phyloP scores from a whole-genome alignment of 2,329 filamentous ascomycete genomes.

The Pseudogymnoascus sp. region DNA sequence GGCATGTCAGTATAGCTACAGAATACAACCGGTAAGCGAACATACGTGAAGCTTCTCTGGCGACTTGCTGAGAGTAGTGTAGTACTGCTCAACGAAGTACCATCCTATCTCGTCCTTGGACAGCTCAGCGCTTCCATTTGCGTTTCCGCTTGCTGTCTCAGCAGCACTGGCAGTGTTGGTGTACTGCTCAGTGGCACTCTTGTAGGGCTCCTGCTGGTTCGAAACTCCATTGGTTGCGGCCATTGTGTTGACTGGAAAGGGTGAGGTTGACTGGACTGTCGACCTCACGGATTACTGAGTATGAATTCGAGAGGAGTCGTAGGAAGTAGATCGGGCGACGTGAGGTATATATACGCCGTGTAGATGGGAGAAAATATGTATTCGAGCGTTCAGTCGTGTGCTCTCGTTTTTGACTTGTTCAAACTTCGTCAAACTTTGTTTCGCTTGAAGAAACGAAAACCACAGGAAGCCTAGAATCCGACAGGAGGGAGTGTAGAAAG shows the following conservation, averaged over 20 bases:
- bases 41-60: conserved; percentile 84
- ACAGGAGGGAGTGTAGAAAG: conserved; percentile 8
- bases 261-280: neutral
- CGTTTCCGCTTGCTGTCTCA: conserved; percentile 26
- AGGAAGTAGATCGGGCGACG: neutral
- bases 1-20: conserved; percentile 16
- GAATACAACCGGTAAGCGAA: conserved; percentile 14
- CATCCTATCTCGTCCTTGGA: conserved; percentile 94
- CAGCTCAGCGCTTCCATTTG: conserved; percentile 40
- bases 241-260: conserved; percentile 10
- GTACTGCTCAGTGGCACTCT: conserved; percentile 27
- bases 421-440: conserved; percentile 5
- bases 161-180: conserved; percentile 26
- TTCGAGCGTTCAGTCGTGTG: conserved; percentile 5
- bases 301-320: conserved; percentile 5
- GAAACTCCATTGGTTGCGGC: conserved; percentile 31
- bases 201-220: conserved; percentile 30
- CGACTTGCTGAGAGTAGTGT: conserved; percentile 90
- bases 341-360: conserved; percentile 4
- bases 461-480: conserved; percentile 7
- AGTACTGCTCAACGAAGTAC: conserved; percentile 99
- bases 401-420: conserved; percentile 2
- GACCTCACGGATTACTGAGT: neutral
- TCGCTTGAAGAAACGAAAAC: conserved; percentile 9
- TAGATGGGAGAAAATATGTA: conserved; percentile 5